Conservation (phyloP, 345 rosid species). For the Abelmoschus esculentus region DNA sequence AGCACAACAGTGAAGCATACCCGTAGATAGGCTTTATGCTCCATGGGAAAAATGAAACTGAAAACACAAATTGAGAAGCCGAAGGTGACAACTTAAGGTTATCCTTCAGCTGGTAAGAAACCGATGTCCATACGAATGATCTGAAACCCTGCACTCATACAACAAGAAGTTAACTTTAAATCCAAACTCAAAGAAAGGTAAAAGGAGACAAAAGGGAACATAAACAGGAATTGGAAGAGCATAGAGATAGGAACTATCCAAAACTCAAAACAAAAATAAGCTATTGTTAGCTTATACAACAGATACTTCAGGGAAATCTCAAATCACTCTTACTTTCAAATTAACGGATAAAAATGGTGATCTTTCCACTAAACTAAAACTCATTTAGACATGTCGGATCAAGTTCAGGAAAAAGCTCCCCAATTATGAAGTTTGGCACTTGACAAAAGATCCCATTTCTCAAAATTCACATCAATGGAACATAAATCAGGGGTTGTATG, state of each 20-base stretch:
- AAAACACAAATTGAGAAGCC: conserved; percentile 78
- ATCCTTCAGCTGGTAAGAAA: conserved; percentile 93
- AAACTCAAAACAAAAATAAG: conserved; percentile 1
- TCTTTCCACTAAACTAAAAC: not conserved
- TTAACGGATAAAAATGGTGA: not conserved
- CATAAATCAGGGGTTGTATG: not conserved
- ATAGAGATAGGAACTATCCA: not conserved
- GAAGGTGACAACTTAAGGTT: conserved; percentile 84
- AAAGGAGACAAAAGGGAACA: not conserved
- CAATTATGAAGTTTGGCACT: not conserved
- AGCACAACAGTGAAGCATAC: conserved; percentile 29
- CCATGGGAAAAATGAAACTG: conserved; percentile 92
- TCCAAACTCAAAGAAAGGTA: not conserved
- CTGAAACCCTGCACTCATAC: conserved; percentile 69
- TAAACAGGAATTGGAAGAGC: not conserved
- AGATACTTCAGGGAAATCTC: not conserved
- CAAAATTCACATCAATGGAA: not conserved
- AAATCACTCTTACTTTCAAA: not conserved
- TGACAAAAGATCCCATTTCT: conserved; percentile 3
- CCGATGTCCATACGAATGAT: conserved; percentile 96
- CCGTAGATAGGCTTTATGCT: conserved; percentile 93
- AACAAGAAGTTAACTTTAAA: not conserved
- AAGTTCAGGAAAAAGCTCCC: not conserved
- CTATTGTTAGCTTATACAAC: not conserved
- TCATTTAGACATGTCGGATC: not conserved